These are phyloP conservation scores for Pythium coloratum DNA, from an alignment of 352 stramenopile genomes.

Conservation along the genomic window DNA sequence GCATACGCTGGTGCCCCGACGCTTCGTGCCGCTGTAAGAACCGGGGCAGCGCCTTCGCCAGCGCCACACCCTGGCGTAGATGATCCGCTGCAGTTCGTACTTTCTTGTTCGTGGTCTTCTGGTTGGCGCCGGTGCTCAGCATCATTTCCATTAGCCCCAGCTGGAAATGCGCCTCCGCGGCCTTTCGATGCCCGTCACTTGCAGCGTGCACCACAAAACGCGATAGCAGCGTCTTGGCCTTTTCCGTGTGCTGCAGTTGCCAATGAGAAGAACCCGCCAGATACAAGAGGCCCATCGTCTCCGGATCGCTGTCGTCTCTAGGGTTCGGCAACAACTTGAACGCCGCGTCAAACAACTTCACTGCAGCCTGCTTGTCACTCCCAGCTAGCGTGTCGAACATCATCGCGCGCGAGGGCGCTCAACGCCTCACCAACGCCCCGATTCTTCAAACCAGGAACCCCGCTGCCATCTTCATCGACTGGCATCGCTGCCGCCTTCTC, in stretches of 20 bases:
- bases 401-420: conserved; percentile 1
- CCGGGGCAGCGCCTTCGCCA: background rate
- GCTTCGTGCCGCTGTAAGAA: conserved; percentile 5
- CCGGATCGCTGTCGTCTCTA: conserved; percentile 1
- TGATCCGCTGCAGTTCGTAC: conserved; percentile 1
- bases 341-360: conserved; percentile 1
- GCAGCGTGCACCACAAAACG: background rate
- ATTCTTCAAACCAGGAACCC: background rate
- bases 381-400: conserved; percentile 11
- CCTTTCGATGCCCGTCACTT: conserved; percentile 9
- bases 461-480: background rate
- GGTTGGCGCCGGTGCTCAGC: background rate
- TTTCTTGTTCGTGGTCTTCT: background rate
- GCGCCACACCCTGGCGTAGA: background rate
- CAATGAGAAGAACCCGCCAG: background rate
- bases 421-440: conserved; percentile 3
- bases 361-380: background rate
- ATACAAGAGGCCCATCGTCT: conserved; percentile 2
- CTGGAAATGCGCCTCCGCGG: conserved; percentile 8
- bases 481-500: conserved; percentile 2
- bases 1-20: background rate
- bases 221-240: conserved; percentile 7
- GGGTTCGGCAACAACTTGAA: conserved; percentile 8
- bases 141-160: conserved; percentile 5
- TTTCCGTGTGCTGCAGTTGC: background rate